phyloP scores from a whole-genome alignment of 257 asterid species.

The Jaltomata sinuosa region DNA sequence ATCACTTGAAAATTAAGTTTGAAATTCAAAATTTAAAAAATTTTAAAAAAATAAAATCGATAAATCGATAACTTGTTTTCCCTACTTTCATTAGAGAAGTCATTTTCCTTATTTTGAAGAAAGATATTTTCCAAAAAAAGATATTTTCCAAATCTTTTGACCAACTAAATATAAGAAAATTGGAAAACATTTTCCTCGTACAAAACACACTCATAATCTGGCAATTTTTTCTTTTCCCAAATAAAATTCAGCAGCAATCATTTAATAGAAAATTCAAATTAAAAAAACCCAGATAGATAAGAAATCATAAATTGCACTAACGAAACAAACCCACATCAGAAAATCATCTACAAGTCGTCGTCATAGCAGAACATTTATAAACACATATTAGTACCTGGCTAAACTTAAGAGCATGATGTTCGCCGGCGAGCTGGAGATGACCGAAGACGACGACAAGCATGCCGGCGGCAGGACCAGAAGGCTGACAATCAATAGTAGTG shows the following conservation, averaged over 20 bases:
- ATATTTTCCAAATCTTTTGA: too few species aligned
- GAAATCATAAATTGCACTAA: neutral
- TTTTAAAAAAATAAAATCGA: too few species aligned
- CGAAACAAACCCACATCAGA: neutral
- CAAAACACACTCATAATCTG: too few species aligned
- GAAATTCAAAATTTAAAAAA: too few species aligned
- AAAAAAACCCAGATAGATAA: neutral
- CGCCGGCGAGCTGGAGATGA: slow-evolving; percentile 39
- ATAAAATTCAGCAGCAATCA: neutral
- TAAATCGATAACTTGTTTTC: too few species aligned
- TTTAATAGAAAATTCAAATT: neutral
- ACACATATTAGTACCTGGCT: slow-evolving; percentile 10
- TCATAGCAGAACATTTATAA: neutral
- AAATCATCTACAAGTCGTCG: too few species aligned
- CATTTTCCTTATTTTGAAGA: too few species aligned
- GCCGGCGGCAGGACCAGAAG: slow-evolving; percentile 50
- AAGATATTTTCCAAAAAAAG: too few species aligned
- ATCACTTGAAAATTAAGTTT: too few species aligned
- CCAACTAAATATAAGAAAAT: too few species aligned
- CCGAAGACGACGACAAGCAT: slow-evolving; percentile 49
- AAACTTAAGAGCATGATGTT: slow-evolving; percentile 41
- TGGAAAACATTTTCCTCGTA: too few species aligned
- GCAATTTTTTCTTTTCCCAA: neutral
- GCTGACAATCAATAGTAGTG: slow-evolving; percentile 52
- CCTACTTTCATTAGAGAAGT: too few species aligned